These are phyloP conservation scores for Flaveria linearis DNA, from an alignment of 129 eudicot genomes.

Conservation along the genomic window DNA sequence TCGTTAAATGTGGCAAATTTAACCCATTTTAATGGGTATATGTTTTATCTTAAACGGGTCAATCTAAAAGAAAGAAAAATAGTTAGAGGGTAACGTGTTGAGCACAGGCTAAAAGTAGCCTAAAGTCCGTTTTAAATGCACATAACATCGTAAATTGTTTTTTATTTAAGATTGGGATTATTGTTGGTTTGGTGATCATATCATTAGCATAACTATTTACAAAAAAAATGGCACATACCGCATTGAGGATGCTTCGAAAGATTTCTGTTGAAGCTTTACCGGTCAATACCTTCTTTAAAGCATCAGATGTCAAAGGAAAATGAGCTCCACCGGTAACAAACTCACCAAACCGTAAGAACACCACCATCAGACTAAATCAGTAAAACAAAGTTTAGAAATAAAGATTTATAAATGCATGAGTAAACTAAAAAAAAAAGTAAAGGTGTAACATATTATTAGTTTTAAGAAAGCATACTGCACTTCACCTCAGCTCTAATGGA, in stretches of 20 bases:
- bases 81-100: neutral
- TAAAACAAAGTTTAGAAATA: slow-evolving; percentile 23
- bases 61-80: neutral
- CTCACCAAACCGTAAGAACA: slow-evolving; percentile 94
- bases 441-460: neutral
- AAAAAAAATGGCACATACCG: slow-evolving; percentile 47
- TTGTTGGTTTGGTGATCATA: neutral
- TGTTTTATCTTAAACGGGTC: neutral
- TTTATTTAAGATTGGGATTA: neutral
- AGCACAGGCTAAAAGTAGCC: neutral
- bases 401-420: slow-evolving; percentile 11
- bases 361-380: slow-evolving; percentile 64
- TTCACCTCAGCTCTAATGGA: slow-evolving; percentile 87
- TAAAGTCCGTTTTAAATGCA: neutral
- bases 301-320: slow-evolving; percentile 87
- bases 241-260: slow-evolving; percentile 66
- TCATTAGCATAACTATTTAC: neutral
- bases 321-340: slow-evolving; percentile 78
- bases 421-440: neutral
- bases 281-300: slow-evolving; percentile 82
- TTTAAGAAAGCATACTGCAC: neutral
- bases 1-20: neutral
- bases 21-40: neutral
- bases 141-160: neutral
- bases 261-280: slow-evolving; percentile 91